phyloP scores from a whole-genome alignment of 2,329 filamentous ascomycete species.

The Fusarium sp. region DNA sequence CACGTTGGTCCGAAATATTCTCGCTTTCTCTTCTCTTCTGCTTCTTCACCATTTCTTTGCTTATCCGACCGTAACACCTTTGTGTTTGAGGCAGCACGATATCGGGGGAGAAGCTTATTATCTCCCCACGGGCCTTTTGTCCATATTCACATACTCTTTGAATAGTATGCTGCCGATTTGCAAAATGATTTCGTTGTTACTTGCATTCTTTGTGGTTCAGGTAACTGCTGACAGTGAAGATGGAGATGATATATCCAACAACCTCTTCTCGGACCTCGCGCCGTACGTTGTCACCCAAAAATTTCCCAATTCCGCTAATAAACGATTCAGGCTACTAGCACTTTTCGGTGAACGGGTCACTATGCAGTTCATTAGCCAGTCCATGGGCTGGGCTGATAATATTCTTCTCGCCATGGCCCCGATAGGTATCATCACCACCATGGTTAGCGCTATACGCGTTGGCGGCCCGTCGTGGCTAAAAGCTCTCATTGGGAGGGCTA shows the following conservation, averaged over 20 bases:
- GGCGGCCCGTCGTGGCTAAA: slow-evolving; percentile 59
- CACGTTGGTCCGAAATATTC: too few species aligned
- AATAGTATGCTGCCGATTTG: too few species aligned
- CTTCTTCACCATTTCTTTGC: too few species aligned
- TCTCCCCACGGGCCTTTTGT: too few species aligned
- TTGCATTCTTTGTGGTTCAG: neutral
- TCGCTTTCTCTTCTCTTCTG: too few species aligned
- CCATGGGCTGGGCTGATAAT: slow-evolving; percentile 58
- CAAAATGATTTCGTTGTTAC: neutral
- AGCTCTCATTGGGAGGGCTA: slow-evolving; percentile 62
- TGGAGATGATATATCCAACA: neutral
- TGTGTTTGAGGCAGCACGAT: too few species aligned
- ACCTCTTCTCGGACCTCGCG: neutral
- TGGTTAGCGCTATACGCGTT: slow-evolving; percentile 62
- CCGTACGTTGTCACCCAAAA: neutral
- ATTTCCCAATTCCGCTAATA: neutral
- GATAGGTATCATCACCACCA: slow-evolving; percentile 61
- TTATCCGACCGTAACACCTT: too few species aligned
- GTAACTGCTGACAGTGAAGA: neutral
- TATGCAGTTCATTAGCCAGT: slow-evolving; percentile 65
- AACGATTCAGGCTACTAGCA: too few species aligned
- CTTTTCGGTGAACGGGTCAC: slow-evolving; percentile 64
- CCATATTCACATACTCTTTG: too few species aligned
- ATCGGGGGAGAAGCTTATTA: too few species aligned
- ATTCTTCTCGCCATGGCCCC: slow-evolving; percentile 64